Evolutionary conservation across 345 rosid species (phyloP).

Genomic region (Eucalyptus cloeziana): DNA sequence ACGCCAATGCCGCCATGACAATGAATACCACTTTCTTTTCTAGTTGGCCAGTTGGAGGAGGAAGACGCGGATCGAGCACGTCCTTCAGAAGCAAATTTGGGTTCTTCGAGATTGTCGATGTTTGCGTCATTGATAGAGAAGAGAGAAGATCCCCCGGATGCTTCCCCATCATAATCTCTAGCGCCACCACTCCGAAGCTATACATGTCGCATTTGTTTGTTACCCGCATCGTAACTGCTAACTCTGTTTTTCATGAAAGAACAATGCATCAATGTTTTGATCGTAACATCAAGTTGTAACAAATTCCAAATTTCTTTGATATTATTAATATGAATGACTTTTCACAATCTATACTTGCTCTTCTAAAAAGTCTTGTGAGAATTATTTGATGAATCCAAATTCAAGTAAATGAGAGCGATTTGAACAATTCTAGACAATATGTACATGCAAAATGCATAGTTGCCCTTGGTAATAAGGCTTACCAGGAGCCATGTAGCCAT

Average conservation of each 20-base stretch:
- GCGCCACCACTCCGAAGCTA: slow-evolving; percentile 51
- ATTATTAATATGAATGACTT: no score
- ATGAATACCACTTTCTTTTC: slow-evolving; percentile 30
- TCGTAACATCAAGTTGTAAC: no score
- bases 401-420: no score
- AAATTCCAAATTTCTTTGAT: no score
- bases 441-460: no score
- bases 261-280: no score
- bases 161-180: slow-evolving; percentile 55
- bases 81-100: slow-evolving; percentile 21
- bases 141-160: slow-evolving; percentile 36
- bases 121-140: neutral
- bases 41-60: no score
- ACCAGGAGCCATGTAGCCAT: slow-evolving; percentile 82
- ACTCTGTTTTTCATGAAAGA: neutral
- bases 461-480: neutral
- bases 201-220: slow-evolving; percentile 45
- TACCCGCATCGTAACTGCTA: neutral
- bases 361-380: neutral
- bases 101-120: neutral
- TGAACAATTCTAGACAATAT: no score
- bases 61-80: slow-evolving; percentile 6
- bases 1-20: slow-evolving; percentile 25
- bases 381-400: neutral
- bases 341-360: no score